phyloP scores from a whole-genome alignment of 106 monocot species.

The Amphibolis antarctica region DNA sequence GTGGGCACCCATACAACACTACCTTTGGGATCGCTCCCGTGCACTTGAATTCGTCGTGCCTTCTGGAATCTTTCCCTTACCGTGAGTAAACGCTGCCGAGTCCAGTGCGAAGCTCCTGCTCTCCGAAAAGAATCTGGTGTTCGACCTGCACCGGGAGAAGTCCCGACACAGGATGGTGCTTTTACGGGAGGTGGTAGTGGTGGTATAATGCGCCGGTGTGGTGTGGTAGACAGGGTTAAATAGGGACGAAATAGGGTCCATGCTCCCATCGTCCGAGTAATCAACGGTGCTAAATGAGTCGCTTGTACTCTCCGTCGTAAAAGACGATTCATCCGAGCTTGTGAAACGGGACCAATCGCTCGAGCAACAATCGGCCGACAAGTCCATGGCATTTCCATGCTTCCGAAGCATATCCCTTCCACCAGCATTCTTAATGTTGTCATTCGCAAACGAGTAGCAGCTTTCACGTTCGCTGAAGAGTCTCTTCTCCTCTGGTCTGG shows the following conservation, averaged over 20 bases:
- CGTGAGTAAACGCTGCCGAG: constrained; percentile 29
- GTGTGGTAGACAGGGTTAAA: constrained; percentile 53
- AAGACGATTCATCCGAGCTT: constrained; percentile 92
- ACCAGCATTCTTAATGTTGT: not conserved
- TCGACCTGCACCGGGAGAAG: constrained; percentile 11
- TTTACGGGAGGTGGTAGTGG: constrained; percentile 26
- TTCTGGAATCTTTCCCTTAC: constrained; percentile 23
- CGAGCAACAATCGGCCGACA: constrained; percentile 44
- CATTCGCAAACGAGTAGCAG: too few relatives aligned
- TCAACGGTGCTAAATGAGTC: constrained; percentile 87
- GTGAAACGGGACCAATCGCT: constrained; percentile 95
- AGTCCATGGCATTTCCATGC: constrained; percentile 15
- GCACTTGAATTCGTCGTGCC: constrained; percentile 8
- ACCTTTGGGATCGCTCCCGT: constrained; percentile 17
- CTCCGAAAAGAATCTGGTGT: constrained; percentile 35
- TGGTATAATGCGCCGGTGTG: too few relatives aligned
- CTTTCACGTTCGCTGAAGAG: not conserved
- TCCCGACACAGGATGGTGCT: constrained; percentile 30
- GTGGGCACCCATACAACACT: not conserved
- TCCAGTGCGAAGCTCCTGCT: constrained; percentile 17
- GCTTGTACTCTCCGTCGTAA: constrained; percentile 83
- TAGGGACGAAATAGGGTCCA: constrained; percentile 66
- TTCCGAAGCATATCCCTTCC: not conserved
- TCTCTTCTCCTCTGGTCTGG: constrained; percentile 6
- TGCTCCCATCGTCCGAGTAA: constrained; percentile 28